Evolutionary conservation across 2,329 filamentous ascomycete species (phyloP).

Genomic region (Xylariaceae sp.): DNA sequence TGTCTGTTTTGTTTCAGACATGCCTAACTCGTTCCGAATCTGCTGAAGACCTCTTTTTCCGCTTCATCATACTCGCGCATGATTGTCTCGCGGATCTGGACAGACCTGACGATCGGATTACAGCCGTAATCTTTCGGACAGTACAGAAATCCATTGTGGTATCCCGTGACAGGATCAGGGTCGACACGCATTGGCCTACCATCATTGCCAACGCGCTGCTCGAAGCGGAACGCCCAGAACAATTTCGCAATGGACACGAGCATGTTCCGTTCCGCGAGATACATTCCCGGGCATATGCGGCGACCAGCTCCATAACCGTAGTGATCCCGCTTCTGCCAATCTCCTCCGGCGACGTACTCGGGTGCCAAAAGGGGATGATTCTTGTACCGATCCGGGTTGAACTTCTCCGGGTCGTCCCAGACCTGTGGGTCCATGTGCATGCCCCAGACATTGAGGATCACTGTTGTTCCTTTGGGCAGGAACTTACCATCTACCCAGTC

Average conservation of each 20-base stretch:
- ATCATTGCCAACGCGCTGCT: conserved; percentile 20
- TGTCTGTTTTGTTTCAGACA: too few relatives aligned
- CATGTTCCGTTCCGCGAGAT: conserved; percentile 30
- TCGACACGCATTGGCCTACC: conserved; percentile 7
- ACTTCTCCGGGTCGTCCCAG: conserved; percentile 22
- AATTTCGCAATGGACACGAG: conserved; percentile 30
- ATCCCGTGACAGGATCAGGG: conserved; percentile 13
- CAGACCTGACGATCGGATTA: conserved; percentile 7
- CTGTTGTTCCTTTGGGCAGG: conserved; percentile 35
- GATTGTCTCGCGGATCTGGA: conserved; percentile 6
- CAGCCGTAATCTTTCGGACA: conserved; percentile 14
- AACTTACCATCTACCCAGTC: conserved; percentile 38
- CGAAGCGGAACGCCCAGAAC: conserved; percentile 32
- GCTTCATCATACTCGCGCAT: conserved; percentile 6
- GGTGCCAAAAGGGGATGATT: conserved; percentile 33
- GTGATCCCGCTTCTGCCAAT: conserved; percentile 31
- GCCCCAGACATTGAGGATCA: conserved; percentile 33
- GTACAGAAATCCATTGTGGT: conserved; percentile 11
- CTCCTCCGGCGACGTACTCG: conserved; percentile 22
- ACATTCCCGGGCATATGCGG: too few relatives aligned
- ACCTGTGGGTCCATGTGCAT: conserved; percentile 30
- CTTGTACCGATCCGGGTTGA: conserved; percentile 3
- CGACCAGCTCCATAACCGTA: too few relatives aligned
- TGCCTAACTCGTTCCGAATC: too few relatives aligned
- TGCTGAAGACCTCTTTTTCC: conserved; percentile 34